phyloP scores from a whole-genome alignment of 495 filamentous ascomycete genomes.

The Baudoinia panamericana region DNA sequence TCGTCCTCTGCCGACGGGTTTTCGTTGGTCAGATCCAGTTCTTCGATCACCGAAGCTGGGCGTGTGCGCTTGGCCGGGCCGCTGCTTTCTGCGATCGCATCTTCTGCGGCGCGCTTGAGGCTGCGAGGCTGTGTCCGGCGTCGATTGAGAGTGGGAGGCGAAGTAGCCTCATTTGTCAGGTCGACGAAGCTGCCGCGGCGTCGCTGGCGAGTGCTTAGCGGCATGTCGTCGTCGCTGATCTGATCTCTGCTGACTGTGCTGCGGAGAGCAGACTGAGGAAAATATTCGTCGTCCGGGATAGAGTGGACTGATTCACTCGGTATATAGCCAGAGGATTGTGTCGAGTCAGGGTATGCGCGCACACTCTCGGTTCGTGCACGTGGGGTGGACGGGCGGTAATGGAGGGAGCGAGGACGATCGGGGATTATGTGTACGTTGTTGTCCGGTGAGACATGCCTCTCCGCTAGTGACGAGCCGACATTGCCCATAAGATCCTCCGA shows the following conservation, averaged over 20 bases:
- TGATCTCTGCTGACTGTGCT: background rate
- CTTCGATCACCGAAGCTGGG: slow-evolving; percentile 29
- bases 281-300: slow-evolving; percentile 3
- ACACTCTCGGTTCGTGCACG: too few relatives aligned
- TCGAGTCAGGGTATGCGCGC: too few relatives aligned
- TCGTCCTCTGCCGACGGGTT: slow-evolving; percentile 32
- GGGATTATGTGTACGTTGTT: too few relatives aligned
- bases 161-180: background rate
- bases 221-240: slow-evolving; percentile 5
- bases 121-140: background rate
- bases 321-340: too few relatives aligned
- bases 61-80: slow-evolving; percentile 6
- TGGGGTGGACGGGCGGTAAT: too few relatives aligned
- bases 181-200: slow-evolving; percentile 1
- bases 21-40: slow-evolving; percentile 49
- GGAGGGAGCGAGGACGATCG: too few relatives aligned
- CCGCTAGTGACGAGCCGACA: too few relatives aligned
- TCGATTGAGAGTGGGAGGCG: background rate
- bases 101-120: slow-evolving; percentile 6
- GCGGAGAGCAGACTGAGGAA: background rate
- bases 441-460: too few relatives aligned
- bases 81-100: background rate
- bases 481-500: too few relatives aligned
- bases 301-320: too few relatives aligned
- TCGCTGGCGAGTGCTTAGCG: background rate